Conservation (phyloP, 116 monocot genomes). For the Zostera marina region DNA sequence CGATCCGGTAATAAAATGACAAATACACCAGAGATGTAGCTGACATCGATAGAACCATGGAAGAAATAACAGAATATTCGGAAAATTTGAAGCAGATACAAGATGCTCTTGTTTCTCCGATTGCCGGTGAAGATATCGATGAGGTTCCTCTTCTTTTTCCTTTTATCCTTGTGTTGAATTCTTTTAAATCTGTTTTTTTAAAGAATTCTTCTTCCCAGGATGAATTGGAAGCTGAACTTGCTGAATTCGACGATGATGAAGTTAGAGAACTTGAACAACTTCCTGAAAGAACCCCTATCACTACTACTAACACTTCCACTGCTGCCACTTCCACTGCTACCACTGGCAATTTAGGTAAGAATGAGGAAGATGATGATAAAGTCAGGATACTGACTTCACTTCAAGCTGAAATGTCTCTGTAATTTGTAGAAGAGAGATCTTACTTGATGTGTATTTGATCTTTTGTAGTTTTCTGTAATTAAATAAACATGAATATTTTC, state of each 20-base stretch:
- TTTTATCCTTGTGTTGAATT: neutral
- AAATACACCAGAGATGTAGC: constrained; percentile 19
- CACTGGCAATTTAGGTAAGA: neutral
- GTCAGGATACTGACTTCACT: constrained; percentile 18
- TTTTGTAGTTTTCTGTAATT: too few relatives aligned
- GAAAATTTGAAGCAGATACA: constrained; percentile 57
- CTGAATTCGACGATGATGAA: constrained; percentile 21
- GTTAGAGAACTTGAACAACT: constrained; percentile 5
- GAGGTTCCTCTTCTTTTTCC: constrained; percentile 9
- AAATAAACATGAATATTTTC: too few relatives aligned
- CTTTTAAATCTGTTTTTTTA: too few relatives aligned
- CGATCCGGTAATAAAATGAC: neutral
- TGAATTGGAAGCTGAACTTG: constrained; percentile 47
- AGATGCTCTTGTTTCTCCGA: constrained; percentile 22
- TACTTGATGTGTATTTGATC: too few relatives aligned
- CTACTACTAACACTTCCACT: neutral
- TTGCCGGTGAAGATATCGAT: constrained; percentile 30
- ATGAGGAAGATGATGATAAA: neutral
- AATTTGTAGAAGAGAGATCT: neutral
- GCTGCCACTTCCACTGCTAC: neutral
- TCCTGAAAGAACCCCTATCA: constrained; percentile 7
- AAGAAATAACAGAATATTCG: constrained; percentile 23
- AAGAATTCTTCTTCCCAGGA: constrained; percentile 20
- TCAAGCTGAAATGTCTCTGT: constrained; percentile 39
- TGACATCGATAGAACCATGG: constrained; percentile 34